phyloP scores from a whole-genome alignment of 2,329 filamentous ascomycete species.

The Hymenoscyphus occultus region DNA sequence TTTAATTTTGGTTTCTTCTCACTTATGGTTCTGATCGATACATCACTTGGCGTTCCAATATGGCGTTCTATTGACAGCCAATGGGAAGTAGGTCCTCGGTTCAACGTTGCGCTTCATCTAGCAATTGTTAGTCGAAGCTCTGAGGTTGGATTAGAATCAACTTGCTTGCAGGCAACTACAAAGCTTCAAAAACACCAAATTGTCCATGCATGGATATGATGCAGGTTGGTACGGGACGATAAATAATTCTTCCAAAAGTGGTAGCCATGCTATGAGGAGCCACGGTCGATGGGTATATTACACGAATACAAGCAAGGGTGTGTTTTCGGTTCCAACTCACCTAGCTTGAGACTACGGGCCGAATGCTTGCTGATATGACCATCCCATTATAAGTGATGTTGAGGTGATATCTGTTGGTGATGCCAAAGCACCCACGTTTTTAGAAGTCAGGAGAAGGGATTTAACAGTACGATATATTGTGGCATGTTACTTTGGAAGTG shows the following conservation, averaged over 20 bases:
- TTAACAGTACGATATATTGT: constrained; percentile 32
- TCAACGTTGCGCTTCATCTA: neutral
- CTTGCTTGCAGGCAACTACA: neutral
- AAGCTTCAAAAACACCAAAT: constrained; percentile 16
- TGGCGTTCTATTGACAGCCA: neutral
- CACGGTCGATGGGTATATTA: constrained; percentile 37
- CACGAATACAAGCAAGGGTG: constrained; percentile 36
- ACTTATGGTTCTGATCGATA: too few species aligned
- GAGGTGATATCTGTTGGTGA: constrained; percentile 33
- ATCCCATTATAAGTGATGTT: constrained; percentile 15
- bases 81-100: neutral
- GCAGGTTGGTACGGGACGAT: constrained; percentile 26
- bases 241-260: constrained; percentile 11
- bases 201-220: constrained; percentile 34
- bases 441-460: constrained; percentile 35
- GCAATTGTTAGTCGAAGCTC: neutral
- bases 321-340: constrained; percentile 34
- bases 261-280: constrained; percentile 33
- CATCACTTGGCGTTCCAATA: too few species aligned
- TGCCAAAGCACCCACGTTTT: constrained; percentile 30
- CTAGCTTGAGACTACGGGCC: neutral
- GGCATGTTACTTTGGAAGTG: constrained; percentile 22
- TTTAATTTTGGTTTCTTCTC: too few species aligned
- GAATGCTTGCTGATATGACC: neutral
- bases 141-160: neutral